Evolutionary conservation across 192 early-diverging fungal genomes (phyloP).

Genomic region (Hyaloraphidium curvatum): DNA sequence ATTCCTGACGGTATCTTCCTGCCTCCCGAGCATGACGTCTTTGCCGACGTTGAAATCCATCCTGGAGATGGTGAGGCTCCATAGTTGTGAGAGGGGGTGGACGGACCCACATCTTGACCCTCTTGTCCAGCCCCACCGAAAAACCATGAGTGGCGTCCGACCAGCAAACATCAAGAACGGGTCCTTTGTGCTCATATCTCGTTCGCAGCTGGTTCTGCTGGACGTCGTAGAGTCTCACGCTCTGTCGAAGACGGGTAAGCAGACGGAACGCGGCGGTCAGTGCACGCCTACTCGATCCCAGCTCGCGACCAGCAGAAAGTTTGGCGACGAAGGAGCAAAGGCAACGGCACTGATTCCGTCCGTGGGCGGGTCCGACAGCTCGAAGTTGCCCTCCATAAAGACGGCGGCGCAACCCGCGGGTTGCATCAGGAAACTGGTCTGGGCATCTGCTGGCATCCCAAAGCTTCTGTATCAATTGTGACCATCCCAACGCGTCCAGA

Average conservation of each 20-base stretch:
- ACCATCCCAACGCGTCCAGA: too few relatives aligned
- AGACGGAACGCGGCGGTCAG: background rate
- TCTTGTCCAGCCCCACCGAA: conserved; percentile 57
- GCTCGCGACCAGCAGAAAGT: conserved; percentile 53
- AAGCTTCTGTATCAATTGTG: too few relatives aligned
- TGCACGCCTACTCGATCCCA: conserved; percentile 41
- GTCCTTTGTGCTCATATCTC: conserved; percentile 38
- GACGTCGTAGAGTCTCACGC: conserved; percentile 66
- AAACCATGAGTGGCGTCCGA: conserved; percentile 31
- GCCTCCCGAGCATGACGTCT: conserved; percentile 43
- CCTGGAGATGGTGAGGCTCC: conserved; percentile 13
- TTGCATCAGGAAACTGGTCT: too few relatives aligned
- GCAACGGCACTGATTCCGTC: conserved; percentile 65
- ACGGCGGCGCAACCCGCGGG: too few relatives aligned
- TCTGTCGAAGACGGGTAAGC: conserved; percentile 17
- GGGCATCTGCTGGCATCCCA: too few relatives aligned
- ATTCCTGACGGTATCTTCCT: conserved; percentile 57
- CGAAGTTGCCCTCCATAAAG: conserved; percentile 24
- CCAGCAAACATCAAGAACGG: conserved; percentile 68
- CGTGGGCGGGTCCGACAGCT: conserved; percentile 57
- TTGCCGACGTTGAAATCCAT: conserved; percentile 37
- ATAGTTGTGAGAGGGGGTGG: background rate
- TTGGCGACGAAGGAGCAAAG: conserved; percentile 47
- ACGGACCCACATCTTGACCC: conserved; percentile 31
- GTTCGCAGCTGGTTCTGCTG: conserved; percentile 29